phyloP scores from a whole-genome alignment of 208 protist genomes.

The Trypanosomatidae sp. region DNA sequence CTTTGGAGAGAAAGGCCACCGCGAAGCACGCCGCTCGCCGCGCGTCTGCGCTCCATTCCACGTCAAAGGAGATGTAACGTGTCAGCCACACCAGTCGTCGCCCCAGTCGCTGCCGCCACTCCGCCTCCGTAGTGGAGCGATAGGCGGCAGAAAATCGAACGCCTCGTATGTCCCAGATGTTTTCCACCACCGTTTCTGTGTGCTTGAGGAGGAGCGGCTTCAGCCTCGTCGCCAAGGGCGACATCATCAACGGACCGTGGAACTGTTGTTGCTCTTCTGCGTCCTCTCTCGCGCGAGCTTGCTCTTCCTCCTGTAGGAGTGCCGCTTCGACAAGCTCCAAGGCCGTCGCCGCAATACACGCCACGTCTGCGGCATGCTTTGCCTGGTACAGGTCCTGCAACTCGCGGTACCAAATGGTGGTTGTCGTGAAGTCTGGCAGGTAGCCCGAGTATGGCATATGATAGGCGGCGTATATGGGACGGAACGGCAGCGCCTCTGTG shows the following conservation, averaged over 20 bases:
- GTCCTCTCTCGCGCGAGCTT: neutral
- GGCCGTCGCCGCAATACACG: slow-evolving; percentile 27
- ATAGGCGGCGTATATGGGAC: neutral
- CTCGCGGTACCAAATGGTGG: slow-evolving; percentile 90
- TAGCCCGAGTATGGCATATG: slow-evolving; percentile 84
- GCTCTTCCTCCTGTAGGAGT: neutral
- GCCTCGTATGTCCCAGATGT: slow-evolving; percentile 45
- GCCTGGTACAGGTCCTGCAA: slow-evolving; percentile 80
- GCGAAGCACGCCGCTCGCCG: slow-evolving; percentile 21
- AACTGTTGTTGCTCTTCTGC: neutral
- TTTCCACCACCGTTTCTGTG: slow-evolving; percentile 25
- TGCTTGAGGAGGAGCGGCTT: slow-evolving; percentile 9
- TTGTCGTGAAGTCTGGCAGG: slow-evolving; percentile 96
- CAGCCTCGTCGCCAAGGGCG: neutral
- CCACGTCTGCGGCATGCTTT: slow-evolving; percentile 60
- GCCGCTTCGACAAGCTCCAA: slow-evolving; percentile 13
- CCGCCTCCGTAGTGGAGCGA: slow-evolving; percentile 1
- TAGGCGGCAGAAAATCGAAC: slow-evolving; percentile 23
- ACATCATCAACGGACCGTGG: neutral
- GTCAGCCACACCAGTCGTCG: slow-evolving; percentile 13
- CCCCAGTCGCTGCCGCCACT: slow-evolving; percentile 18
- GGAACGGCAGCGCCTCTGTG: neutral
- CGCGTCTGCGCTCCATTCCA: neutral
- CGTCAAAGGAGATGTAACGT: slow-evolving; percentile 4
- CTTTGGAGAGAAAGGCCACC: slow-evolving; percentile 14